These are phyloP conservation scores for Neoboletus subvelutipes DNA, from an alignment of 768 basidiomycete genomes.

Conservation along the genomic window DNA sequence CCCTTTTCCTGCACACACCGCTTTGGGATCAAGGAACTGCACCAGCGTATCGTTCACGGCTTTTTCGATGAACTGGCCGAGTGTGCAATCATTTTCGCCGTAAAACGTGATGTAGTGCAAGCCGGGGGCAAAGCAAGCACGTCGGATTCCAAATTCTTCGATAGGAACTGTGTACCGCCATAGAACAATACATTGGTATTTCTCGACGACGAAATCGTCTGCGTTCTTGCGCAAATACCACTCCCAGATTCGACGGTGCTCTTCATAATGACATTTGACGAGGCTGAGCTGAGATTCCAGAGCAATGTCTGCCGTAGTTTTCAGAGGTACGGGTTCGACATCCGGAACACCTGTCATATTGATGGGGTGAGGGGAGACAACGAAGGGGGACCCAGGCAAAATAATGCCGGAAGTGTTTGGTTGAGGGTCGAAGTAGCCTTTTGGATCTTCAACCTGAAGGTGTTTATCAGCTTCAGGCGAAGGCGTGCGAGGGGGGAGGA, in stretches of 20 bases:
- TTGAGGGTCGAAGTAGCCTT: slow-evolving; percentile 46
- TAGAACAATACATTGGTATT: slow-evolving; percentile 86
- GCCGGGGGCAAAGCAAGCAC: slow-evolving; percentile 74
- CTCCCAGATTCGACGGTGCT: slow-evolving; percentile 89
- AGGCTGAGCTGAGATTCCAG: slow-evolving; percentile 70
- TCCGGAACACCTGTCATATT: slow-evolving; percentile 32
- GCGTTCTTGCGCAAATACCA: slow-evolving; percentile 89
- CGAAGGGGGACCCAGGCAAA: slow-evolving; percentile 30
- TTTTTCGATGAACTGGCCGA: slow-evolving; percentile 91
- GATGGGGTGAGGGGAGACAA: slow-evolving; percentile 33
- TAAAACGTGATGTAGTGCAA: slow-evolving; percentile 84
- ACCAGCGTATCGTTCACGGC: slow-evolving; percentile 65
- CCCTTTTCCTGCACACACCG: slow-evolving; percentile 77
- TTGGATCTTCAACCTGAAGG: slow-evolving; percentile 31
- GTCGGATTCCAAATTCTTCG: slow-evolving; percentile 62
- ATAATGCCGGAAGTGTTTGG: slow-evolving; percentile 30
- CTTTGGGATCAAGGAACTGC: slow-evolving; percentile 70
- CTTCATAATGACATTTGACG: slow-evolving; percentile 78
- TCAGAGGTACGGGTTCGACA: slow-evolving; percentile 45
- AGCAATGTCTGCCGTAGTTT: slow-evolving; percentile 66
- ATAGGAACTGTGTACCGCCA: slow-evolving; percentile 80
- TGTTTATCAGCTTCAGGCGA: slow-evolving; percentile 31
- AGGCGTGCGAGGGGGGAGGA: slow-evolving; percentile 42
- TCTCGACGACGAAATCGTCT: slow-evolving; percentile 87
- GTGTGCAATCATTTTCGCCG: slow-evolving; percentile 86